Base-by-base conservation (phyloP, 306 rosid species). In the Senna siamea region DNA sequence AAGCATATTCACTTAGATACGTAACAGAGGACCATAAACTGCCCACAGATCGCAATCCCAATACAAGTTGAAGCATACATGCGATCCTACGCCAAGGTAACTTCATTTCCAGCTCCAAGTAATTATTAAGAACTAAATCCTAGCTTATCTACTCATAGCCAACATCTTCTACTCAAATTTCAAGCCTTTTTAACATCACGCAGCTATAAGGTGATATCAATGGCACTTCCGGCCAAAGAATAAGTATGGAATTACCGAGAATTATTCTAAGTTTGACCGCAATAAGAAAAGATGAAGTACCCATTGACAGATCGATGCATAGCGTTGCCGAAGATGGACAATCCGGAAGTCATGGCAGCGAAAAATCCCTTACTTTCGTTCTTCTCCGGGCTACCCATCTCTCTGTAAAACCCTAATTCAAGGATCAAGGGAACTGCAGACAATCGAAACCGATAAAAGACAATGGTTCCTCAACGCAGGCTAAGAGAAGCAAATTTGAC, bases 271-370 rank as follows among this genome's bases (percentile, higher is more conserved):
- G 17, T 48, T 69, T 48, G 18, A 23, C 11, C 37, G 17, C 2
- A 32, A 23, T 52, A 28, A 51, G 51, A 13, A 47, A 44, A 74
- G 59, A 51, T 20, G 67, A 51, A n/a, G 72, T 78, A 90, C 96
- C 96, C 93, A 74, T 84, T 81, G 19, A 90, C 93, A 64, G 96
- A 90, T 88, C 90, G 87, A 69, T 86, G 92, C 96, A 88, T 90
- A 78, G 88, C 93, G 72, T 50, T 88, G 81, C 96, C 51, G 75
- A 90, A 79, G 76, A 70, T 73, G 81, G 96, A 85, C 19, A 92
- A 43, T 74, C 97, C 85, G 3, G 91, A 90, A 73, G 66, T 76
- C 90, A 90, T 81, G 79, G 93, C 74, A 53, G 93, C 75, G 69
- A 90, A 86, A 71, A 90, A 68, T 44, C 96, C 96, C 69, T 78